These are phyloP conservation scores for Tylopilus orsonianus DNA, from an alignment of 1,284 basidiomycete species.

Conservation along the genomic window DNA sequence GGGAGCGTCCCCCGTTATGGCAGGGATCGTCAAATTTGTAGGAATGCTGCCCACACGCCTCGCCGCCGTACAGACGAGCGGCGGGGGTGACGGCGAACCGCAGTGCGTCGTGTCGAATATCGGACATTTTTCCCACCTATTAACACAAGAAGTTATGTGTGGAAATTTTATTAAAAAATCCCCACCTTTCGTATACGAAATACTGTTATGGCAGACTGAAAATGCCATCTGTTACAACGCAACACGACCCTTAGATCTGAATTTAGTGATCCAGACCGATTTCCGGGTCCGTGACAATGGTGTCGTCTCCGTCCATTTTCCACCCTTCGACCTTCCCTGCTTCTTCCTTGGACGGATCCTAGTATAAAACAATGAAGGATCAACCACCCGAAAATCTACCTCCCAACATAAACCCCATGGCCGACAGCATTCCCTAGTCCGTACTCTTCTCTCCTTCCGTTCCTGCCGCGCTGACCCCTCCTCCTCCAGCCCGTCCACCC, in stretches of 20 bases:
- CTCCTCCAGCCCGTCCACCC: conserved; percentile 32
- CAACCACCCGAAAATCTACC: conserved; percentile 36
- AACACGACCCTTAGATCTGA: conserved; percentile 57
- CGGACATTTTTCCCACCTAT: conserved; percentile 26
- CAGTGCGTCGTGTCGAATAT: conserved; percentile 17
- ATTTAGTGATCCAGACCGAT: conserved; percentile 61
- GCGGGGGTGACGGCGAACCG: background rate
- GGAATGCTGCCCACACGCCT: background rate
- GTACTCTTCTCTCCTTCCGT: conserved; percentile 31
- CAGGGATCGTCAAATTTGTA: conserved; percentile 28
- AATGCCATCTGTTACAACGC: conserved; percentile 42
- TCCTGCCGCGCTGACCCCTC: conserved; percentile 14
- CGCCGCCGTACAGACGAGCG: background rate
- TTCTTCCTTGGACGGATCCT: conserved; percentile 30
- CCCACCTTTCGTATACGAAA: conserved; percentile 40
- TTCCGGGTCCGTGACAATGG: conserved; percentile 50
- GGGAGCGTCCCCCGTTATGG: conserved; percentile 18
- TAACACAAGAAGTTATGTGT: conserved; percentile 33
- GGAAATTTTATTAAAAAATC: conserved; percentile 38
- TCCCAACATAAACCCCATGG: conserved; percentile 49
- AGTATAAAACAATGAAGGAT: conserved; percentile 47
- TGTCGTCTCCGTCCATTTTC: conserved; percentile 49
- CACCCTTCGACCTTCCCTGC: conserved; percentile 38
- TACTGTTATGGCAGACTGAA: conserved; percentile 41
- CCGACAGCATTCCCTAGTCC: conserved; percentile 61